Percentiles rank a stretch among this genome's conserved stretches.
Evolutionary conservation across 768 basidiomycete species (phyloP).

Genomic region (Termitomyces bulborhizus): DNA sequence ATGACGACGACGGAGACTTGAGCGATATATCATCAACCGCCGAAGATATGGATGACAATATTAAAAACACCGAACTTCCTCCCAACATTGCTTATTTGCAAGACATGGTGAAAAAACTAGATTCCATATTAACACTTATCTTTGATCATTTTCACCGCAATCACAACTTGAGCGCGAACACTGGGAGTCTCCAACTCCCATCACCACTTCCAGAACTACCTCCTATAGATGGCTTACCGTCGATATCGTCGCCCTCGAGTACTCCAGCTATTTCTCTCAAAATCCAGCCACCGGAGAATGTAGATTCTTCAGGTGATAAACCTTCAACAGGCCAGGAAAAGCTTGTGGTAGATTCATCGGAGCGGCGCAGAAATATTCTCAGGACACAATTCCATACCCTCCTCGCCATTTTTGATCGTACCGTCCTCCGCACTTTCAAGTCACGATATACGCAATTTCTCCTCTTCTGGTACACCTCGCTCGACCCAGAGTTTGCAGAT

Average conservation of each 20-base stretch:
- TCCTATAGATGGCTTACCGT: constrained; percentile 18
- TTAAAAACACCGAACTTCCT: constrained; percentile 32
- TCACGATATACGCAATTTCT: constrained; percentile 98
- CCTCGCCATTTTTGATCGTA: constrained; percentile 89
- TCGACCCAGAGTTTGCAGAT: constrained; percentile 84
- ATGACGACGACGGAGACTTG: constrained; percentile 35
- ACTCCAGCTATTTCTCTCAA: constrained; percentile 6
- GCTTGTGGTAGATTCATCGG: constrained; percentile 5
- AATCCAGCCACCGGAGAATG: constrained; percentile 13
- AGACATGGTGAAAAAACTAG: constrained; percentile 89
- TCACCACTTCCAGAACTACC: constrained; percentile 30
- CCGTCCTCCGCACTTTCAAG: constrained; percentile 92
- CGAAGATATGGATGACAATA: constrained; percentile 39
- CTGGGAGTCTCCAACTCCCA: constrained; percentile 16
- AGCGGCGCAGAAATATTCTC: constrained; percentile 27
- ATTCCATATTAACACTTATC: constrained; percentile 76
- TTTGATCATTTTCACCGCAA: constrained; percentile 77
- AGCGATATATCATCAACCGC: constrained; percentile 77
- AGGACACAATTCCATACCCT: constrained; percentile 78
- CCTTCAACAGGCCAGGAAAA: constrained; percentile 3
- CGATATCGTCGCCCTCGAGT: constrained; percentile 21
- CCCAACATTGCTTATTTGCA: constrained; percentile 64
- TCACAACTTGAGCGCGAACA: constrained; percentile 21
- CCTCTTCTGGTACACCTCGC: constrained; percentile 91
- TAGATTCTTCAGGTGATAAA: constrained; percentile 14